Percentiles rank a stretch among this genome's conserved stretches.
Evolutionary conservation across 768 basidiomycete species (phyloP).

Genomic region (Panaeolus cyanescens): DNA sequence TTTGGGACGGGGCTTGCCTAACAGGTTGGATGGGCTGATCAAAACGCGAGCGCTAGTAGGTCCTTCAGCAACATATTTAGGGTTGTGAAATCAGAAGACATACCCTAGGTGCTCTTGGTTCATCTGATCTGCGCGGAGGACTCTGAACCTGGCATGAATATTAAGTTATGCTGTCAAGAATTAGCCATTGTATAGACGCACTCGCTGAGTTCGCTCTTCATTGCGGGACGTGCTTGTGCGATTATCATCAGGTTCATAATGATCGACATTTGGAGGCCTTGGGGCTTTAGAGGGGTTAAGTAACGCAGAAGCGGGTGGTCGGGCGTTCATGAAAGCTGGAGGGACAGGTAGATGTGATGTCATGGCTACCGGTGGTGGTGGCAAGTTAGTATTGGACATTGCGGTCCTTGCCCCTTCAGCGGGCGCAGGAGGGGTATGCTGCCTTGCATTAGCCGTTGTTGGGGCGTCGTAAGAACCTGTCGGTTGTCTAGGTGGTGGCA

Average conservation of each 20-base stretch:
- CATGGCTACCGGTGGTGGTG: neutral
- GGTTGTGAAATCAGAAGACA: neutral
- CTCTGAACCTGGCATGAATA: neutral
- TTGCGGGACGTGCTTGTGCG: neutral
- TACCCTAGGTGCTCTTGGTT: neutral
- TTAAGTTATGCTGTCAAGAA: neutral
- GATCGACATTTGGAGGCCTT: neutral
- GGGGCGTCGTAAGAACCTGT: conserved; percentile 42
- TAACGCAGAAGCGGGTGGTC: neutral
- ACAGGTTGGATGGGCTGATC: neutral
- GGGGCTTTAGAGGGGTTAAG: neutral
- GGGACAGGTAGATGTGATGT: neutral
- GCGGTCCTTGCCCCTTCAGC: neutral
- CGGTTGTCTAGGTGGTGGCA: conserved; percentile 15
- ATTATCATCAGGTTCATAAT: neutral
- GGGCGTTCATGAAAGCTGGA: neutral
- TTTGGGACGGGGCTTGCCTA: neutral
- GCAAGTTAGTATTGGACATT: neutral
- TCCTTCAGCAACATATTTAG: neutral
- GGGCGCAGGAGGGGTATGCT: neutral
- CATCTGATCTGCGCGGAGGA: neutral
- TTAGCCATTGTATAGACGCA: neutral
- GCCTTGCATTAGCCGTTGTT: conserved; percentile 16
- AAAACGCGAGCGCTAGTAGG: neutral
- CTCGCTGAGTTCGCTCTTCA: neutral